Evolutionary conservation across 225 moss, liverwort and hornwort species (phyloP), one percentile per base, ranked within the genome.

Genomic region (Sphagnum tenellum): DNA sequence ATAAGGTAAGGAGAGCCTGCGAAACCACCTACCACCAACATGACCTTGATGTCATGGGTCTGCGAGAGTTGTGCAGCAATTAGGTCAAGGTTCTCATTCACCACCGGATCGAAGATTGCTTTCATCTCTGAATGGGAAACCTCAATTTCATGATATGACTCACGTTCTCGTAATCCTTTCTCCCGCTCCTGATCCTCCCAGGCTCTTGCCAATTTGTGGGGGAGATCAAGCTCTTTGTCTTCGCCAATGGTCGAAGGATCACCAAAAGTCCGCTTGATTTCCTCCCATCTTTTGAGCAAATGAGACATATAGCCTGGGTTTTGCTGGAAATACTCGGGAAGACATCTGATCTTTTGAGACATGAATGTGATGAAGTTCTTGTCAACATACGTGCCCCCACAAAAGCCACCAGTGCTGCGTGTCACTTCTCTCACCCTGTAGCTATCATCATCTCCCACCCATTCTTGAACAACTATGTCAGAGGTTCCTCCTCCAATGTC

Each of bases 401-500:
- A 79, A 0, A 78, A 54, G 1, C 73, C 79, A n/a, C 84, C 88
- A 1, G 66, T 14, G 54, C 70, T 59, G 6, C 45, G 29, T 7
- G 66, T 44, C 9, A 68, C 62, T 67, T 88, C 84, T 54, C 51
- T 61, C 47, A 75, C 68, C 46, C 61, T 51, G 8, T 44, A 56
- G 0, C 44, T 44, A 45, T n/a, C 46, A 0, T 66, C 53, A 7
- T 58, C 10, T 3, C 68, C 70, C 3, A 69, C 49, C 66, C 74
- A 72, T 48, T 77, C 71, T 10, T 77, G 75, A 3, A 82, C 55
- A 5, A 71, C 75, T 14, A 82, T 49, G 62, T 86, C 86, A 2
- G 67, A 78, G 0, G 90, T 90, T 6, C 85, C 87, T 3, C 89
- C 92, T 56, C 87, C 84, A 9, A 67, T 70, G 47, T 72, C 78